Evolutionary conservation across 1,284 basidiomycete species (phyloP), one percentile per base, ranked within the genome.

Genomic region (Apiotrichum sp.): DNA sequence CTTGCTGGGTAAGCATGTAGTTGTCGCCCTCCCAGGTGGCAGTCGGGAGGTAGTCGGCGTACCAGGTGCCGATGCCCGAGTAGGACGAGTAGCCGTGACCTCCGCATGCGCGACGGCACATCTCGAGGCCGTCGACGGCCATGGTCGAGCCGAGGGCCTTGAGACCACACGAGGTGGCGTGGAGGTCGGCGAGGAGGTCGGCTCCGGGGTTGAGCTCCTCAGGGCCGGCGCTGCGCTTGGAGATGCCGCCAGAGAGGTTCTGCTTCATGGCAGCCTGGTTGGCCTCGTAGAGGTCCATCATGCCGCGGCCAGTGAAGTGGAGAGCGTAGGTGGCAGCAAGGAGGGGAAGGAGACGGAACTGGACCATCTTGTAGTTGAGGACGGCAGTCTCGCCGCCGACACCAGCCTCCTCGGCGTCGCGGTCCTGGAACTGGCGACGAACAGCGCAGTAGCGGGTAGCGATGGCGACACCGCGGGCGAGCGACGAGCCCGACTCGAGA

Each of bases 361-460:
- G 81, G 65, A 82, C 81, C 55, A 82, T 82, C 11, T 81, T 81
- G 67, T 83, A 83, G 69, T 82, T 81, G 62, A 83, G 72, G 22
- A 83, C 65, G 60, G 81, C 79, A 4, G 80, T 80, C 68, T 83
- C 81, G 36, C 59, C 59, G 14, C 44, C 44, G 13, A 66, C 55
- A 59, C 74, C 62, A 55, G 76, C 77, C 57, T 76, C 75, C 6
- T 75, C 77, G 11, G 68, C 68, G 55, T 74, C 79, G 34, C 56
- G 59, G 59, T 61, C 59, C 59, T 61, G 59, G 76, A 82, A 83
- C 65, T 82, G 81, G 33, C 81, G 69, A 50, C 81, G 74, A 10
- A 81, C 78, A 2, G 80, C 81, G 8, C 48, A 50, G 63, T 82
- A 82, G 50, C 81, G 72, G 4, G 81, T 70, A 36, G 80, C 80